A percentile compares a stretch with the other conserved stretches of the same genome.
phyloP scores from a whole-genome alignment of 2,329 filamentous ascomycete genomes.

The Rhexocercosporidium sp. region DNA sequence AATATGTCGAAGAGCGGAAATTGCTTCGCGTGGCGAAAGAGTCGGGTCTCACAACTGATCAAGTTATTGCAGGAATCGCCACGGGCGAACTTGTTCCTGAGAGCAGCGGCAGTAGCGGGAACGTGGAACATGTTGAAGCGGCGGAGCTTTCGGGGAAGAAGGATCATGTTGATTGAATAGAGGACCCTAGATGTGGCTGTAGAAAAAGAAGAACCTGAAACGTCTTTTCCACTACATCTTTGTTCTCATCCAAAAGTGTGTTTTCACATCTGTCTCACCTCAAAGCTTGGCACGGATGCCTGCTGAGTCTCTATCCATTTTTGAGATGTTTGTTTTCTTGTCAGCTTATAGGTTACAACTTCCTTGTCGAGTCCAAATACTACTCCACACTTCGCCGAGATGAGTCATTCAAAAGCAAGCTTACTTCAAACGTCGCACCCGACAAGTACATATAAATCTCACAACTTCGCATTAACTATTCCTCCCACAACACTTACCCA shows the following conservation, averaged over 20 bases:
- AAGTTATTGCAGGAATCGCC: constrained; percentile 31
- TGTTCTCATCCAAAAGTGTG: neutral
- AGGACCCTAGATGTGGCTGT: neutral
- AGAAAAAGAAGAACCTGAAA: neutral
- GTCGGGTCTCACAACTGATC: constrained; percentile 33
- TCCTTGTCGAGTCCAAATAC: neutral
- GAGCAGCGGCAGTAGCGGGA: constrained; percentile 12
- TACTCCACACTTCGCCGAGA: neutral
- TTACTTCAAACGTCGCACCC: neutral
- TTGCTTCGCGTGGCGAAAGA: constrained; percentile 39
- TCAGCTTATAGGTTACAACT: neutral
- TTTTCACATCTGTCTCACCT: neutral
- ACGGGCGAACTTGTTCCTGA: constrained; percentile 20
- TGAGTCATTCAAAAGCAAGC: constrained; percentile 15
- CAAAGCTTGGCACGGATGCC: neutral
- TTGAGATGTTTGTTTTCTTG: neutral
- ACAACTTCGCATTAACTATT: neutral
- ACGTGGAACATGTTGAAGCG: constrained; percentile 17
- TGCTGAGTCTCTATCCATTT: neutral
- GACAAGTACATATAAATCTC: neutral
- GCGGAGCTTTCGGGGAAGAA: constrained; percentile 15
- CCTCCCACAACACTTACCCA: too few relatives aligned
- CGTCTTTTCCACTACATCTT: neutral
- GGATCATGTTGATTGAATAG: constrained; percentile 12
- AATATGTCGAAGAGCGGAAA: constrained; percentile 45